Evolutionary conservation across 495 filamentous ascomycete genomes (phyloP), one percentile per base, ranked within the genome.

Genomic region (Pyrenula massariospora): DNA sequence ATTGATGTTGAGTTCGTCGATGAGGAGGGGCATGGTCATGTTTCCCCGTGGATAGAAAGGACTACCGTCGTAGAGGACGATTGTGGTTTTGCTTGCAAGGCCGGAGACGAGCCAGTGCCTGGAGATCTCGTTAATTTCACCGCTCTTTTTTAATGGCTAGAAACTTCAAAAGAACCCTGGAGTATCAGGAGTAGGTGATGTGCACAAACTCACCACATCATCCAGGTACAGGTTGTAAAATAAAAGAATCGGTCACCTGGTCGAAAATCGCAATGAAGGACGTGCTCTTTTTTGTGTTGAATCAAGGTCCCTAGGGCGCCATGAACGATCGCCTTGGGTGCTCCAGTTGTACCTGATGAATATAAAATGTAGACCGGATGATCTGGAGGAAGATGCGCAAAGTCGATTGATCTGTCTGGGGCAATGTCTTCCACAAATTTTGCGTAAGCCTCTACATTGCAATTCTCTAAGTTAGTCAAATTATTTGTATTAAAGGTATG

Each of bases 201-300:
- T n/a, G n/a, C n/a, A n/a, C n/a, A n/a, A n/a, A 42, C 31, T 42
- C 15, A 42, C 87, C 89, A 93, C 91, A 95, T 96, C 90, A 95
- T 93, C 89, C 87, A 93, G 2, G 91, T 94, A 24, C 82, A 84
- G 1, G 91, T 95, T 1, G 91, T 95, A 65, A 89, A 95, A 70
- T 93, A 95, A 72, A 82, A 92, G 58, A 88, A 78, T 1, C 81
- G 75, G 58, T 84, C 81, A 12, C 78, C 76, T 0, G 80, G 78
- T 5, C 72, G 73, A 60, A 96, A 82, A 23, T 87, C 84, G 64
- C 85, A 86, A 68, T 96, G 91, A 20, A 96, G 74, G 55, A 83
- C 75, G 66, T 92, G 89, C 66, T 95, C 91, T 65, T 96, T 96
- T 70, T 95, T 96, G 67, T 96, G 91, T 66, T 96, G 91, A 25